Conservation (phyloP, 768 basidiomycete species). For the Rhodotorula diobovata region DNA sequence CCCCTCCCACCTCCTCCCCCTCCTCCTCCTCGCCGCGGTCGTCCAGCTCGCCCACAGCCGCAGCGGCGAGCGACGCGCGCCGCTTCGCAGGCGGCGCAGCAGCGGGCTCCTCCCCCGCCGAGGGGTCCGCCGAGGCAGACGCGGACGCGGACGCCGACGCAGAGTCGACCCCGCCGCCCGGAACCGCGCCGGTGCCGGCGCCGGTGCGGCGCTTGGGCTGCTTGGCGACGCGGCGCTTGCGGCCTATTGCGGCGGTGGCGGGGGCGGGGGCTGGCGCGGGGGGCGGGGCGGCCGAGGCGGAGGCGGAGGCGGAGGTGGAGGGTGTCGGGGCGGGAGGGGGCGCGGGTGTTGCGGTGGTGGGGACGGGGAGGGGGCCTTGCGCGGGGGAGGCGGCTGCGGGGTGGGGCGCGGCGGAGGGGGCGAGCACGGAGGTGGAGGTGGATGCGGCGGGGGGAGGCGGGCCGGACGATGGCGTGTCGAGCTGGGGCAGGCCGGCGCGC, state of each 20-base stretch:
- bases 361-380: not conserved
- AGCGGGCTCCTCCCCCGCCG: not conserved
- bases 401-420: not conserved
- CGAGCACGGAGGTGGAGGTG: not conserved
- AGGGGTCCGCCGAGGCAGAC: not conserved
- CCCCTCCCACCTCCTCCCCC: no score
- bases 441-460: not conserved
- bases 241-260: no score
- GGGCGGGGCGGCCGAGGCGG: not conserved
- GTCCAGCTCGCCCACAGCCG: no score
- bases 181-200: no score
- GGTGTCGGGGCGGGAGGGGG: not conserved
- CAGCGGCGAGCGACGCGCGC: not conserved
- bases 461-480: not conserved
- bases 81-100: not conserved
- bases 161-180: no score
- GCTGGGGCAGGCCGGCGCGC: not conserved
- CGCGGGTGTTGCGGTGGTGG: not conserved
- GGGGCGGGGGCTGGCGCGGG: no score
- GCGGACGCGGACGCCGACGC: not conserved
- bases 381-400: not conserved
- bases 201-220: not conserved
- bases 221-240: conserved; percentile 20
- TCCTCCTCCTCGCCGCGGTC: no score
- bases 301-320: not conserved